Evolutionary conservation across 2,329 filamentous ascomycete species (phyloP), one percentile per base, ranked within the genome.

Genomic region (Alternaria arborescens): DNA sequence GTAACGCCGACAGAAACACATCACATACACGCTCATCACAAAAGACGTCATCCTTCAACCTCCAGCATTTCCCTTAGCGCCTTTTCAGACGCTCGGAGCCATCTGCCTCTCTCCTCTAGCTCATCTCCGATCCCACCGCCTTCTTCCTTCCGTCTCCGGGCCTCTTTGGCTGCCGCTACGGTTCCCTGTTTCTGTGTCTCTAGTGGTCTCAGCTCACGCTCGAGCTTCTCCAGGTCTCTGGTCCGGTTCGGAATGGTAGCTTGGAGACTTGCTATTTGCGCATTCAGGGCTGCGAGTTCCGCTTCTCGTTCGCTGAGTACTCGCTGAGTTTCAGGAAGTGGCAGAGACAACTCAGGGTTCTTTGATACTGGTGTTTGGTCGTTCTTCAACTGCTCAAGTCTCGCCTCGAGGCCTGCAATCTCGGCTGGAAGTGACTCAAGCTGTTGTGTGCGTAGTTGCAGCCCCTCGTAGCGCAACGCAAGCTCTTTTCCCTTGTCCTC

Each of bases 101-200:
- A 94, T 66, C 91, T 83, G 6, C 89, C 91, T 68, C 88, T 85
- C 77, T 91, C 89, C 75, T 94, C 91, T 32, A 93, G 77, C 70
- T 94, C 90, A 69, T 93, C 91, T 16, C 87, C 87, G 42, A 88
- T 86, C 6, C 89, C 89, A 8, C 89, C 80, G 8, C 88, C 73
- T 74, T 84, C 76, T 70, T 92, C 90, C 75, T 88, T 90, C 69
- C 89, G 84, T 71, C 87, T 83, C 76, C 84, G 86, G 12, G 91
- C 91, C 70, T 94, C 91, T 67, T 83, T 86, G n/a, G 91, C 91
- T 16, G 90, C 88, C 24, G 86, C 82, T 32, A 86, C 86, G 63
- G 87, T 89, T 51, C 86, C 88, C 62, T 87, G 84, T 68, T 87
- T 86, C 77, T 89, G 89, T 46, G 82, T 84, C 77, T 93, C 90